A percentile compares a stretch with the other conserved stretches of the same genome.
phyloP scores from a whole-genome alignment of 768 basidiomycete genomes.

The Auriculariales sp. region DNA sequence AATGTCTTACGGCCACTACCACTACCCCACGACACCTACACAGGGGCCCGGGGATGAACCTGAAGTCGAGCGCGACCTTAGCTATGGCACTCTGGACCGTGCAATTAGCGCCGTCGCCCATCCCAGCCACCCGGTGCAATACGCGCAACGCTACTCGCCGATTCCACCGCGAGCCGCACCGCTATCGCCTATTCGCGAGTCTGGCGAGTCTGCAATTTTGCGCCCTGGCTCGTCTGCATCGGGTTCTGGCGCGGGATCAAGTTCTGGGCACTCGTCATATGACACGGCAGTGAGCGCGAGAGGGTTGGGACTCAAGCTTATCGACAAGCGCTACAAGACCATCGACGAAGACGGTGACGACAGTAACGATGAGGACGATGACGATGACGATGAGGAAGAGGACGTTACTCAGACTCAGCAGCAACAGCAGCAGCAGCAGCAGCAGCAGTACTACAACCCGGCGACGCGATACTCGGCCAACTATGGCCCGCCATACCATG shows the following conservation, averaged over 20 bases:
- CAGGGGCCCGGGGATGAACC: background rate
- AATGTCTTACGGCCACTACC: no score
- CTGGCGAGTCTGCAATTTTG: background rate
- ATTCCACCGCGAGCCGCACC: background rate
- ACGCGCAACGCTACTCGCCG: background rate
- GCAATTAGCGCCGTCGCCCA: background rate
- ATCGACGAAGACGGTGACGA: background rate
- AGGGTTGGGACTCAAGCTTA: background rate
- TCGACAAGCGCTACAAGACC: background rate
- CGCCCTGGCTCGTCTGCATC: background rate
- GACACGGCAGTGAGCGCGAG: background rate
- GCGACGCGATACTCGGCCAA: background rate
- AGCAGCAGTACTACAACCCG: background rate
- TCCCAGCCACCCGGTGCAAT: no score
- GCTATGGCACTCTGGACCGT: background rate
- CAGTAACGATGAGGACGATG: background rate
- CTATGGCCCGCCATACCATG: background rate
- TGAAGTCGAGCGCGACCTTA: background rate
- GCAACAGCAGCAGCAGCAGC: background rate
- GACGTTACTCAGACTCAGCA: background rate
- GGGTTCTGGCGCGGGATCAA: background rate
- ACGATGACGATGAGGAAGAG: background rate
- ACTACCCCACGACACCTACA: background rate
- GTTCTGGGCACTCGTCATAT: background rate
- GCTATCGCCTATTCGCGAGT: background rate